Evolutionary conservation across 345 rosid species (phyloP).

Genomic region (Aquilaria sinensis): DNA sequence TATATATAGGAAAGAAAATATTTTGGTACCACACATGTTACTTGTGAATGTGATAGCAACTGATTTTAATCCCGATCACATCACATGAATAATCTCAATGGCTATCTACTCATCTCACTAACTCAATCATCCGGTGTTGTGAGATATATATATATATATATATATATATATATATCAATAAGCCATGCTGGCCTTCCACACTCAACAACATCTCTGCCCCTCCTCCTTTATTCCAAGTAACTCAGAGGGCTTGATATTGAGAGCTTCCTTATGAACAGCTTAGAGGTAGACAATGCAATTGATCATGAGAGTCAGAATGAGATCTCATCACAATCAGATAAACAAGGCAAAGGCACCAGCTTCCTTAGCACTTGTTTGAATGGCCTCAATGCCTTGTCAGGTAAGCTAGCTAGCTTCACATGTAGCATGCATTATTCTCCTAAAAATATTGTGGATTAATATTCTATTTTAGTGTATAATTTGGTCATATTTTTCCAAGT

Average conservation of each 20-base stretch:
- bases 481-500: neutral
- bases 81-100: constrained; percentile 7
- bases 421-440: neutral
- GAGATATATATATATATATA: neutral
- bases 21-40: too few species aligned
- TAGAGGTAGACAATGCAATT: constrained; percentile 12
- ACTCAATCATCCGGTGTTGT: constrained; percentile 9
- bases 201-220: too few species aligned
- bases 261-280: constrained; percentile 12
- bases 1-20: too few species aligned
- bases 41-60: too few species aligned
- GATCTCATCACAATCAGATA: constrained; percentile 11
- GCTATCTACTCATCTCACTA: constrained; percentile 40
- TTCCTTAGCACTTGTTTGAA: constrained; percentile 63
- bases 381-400: constrained; percentile 60
- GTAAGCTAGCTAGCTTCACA: constrained; percentile 15
- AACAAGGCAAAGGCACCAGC: constrained; percentile 35
- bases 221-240: neutral
- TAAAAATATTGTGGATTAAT: too few species aligned
- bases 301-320: constrained; percentile 33
- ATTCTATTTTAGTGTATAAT: too few species aligned
- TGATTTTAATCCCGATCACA: too few species aligned
- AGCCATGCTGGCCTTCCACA: constrained; percentile 1
- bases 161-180: neutral
- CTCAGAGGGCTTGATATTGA: neutral